phyloP scores from a whole-genome alignment of 2,329 filamentous ascomycete genomes.

The Monilinia aucupariae region DNA sequence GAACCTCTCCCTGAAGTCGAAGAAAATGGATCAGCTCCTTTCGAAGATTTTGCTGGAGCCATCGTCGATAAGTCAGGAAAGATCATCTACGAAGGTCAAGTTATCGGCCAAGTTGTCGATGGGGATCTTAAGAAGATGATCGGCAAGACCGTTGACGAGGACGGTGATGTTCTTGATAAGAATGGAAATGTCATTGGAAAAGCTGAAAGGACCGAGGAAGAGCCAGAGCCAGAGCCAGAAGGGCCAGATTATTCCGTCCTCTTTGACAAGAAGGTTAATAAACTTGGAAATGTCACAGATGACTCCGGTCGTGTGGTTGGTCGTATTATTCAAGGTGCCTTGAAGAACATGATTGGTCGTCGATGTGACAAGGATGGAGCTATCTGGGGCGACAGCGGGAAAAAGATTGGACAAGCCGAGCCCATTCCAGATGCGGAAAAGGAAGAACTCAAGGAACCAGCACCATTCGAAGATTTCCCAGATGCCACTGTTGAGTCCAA shows the following conservation, averaged over 20 bases:
- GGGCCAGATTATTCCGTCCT: constrained; percentile 44
- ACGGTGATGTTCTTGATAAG: constrained; percentile 76
- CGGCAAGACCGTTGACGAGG: constrained; percentile 68
- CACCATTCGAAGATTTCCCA: constrained; percentile 55
- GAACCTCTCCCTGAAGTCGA: constrained; percentile 57
- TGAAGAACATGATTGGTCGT: constrained; percentile 58
- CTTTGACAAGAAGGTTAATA: constrained; percentile 53
- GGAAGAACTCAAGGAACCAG: constrained; percentile 41
- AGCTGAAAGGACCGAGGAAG: constrained; percentile 34
- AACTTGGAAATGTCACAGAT: constrained; percentile 52
- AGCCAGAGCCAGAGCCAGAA: constrained; percentile 25
- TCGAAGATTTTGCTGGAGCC: constrained; percentile 53
- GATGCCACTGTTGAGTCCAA: constrained; percentile 48
- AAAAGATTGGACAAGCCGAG: constrained; percentile 62
- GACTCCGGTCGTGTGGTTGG: constrained; percentile 52
- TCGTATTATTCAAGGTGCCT: constrained; percentile 57
- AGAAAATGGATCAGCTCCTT: constrained; percentile 45
- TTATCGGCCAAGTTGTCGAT: constrained; percentile 54
- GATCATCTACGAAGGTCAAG: constrained; percentile 47
- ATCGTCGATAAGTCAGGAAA: constrained; percentile 48
- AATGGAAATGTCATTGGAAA: constrained; percentile 53
- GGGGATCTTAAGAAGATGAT: constrained; percentile 59
- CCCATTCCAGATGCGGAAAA: constrained; percentile 53
- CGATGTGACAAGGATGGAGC: constrained; percentile 61
- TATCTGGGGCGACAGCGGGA: constrained; percentile 65